Evolutionary conservation across 2,329 filamentous ascomycete genomes (phyloP).

Genomic region (Magnaporthiopsis incrustans): DNA sequence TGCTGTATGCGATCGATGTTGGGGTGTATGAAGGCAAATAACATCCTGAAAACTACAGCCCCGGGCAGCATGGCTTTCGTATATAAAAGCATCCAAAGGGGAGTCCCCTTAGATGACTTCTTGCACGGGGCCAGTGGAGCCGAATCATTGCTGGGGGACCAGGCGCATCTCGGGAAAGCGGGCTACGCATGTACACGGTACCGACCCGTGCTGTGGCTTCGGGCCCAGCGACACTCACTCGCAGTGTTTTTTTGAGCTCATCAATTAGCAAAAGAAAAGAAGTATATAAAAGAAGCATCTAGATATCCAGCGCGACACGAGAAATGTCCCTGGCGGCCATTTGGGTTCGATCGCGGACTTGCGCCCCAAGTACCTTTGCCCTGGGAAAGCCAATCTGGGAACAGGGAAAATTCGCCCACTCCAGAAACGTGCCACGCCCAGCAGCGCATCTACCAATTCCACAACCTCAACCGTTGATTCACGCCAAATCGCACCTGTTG

Average conservation of each 20-base stretch:
- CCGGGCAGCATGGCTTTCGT: no score
- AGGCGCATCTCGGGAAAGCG: background rate
- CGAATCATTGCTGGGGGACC: background rate
- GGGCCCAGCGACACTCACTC: no score
- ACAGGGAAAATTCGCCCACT: slow-evolving; percentile 7
- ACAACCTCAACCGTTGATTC: slow-evolving; percentile 49
- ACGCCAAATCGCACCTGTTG: slow-evolving; percentile 39
- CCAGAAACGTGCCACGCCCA: slow-evolving; percentile 5
- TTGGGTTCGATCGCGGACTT: background rate
- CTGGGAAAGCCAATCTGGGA: background rate
- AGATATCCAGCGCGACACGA: background rate
- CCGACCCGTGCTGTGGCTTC: background rate
- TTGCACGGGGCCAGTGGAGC: background rate
- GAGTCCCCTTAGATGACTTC: background rate
- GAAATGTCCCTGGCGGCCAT: background rate
- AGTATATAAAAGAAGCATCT: background rate
- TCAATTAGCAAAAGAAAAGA: background rate
- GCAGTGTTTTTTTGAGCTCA: background rate
- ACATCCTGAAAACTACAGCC: no score
- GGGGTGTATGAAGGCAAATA: no score
- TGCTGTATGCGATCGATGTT: no score
- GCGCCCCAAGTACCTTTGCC: background rate
- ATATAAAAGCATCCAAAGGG: background rate
- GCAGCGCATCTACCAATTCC: slow-evolving; percentile 11
- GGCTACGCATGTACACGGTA: background rate